Evolutionary conservation across 164 flowering plant species (phyloP).

Genomic region (Magnolia officinalis): DNA sequence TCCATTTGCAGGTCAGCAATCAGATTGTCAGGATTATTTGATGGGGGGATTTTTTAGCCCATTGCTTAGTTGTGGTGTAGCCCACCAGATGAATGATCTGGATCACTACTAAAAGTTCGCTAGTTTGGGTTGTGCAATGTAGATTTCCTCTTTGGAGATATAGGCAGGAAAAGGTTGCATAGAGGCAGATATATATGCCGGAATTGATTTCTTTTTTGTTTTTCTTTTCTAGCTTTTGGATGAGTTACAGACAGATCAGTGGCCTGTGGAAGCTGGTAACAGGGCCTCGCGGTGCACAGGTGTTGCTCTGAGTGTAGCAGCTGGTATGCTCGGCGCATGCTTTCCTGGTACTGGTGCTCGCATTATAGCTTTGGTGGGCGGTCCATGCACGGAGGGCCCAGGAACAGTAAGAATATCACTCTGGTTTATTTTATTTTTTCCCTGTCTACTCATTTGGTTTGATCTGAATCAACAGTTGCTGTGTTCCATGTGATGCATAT

Average conservation of each 20-base stretch:
- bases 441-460: background rate
- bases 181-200: background rate
- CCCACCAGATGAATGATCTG: no score
- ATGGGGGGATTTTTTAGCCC: no score
- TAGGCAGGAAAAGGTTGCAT: no score
- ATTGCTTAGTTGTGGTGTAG: no score
- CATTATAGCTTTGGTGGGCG: slow-evolving; percentile 85
- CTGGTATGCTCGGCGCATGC: slow-evolving; percentile 87
- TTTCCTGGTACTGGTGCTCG: slow-evolving; percentile 85
- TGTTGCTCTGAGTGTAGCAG: slow-evolving; percentile 87
- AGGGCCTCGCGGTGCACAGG: slow-evolving; percentile 84
- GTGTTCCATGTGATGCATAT: no score
- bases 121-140: no score
- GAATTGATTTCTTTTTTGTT: background rate
- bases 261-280: slow-evolving; percentile 77
- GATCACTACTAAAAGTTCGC: no score
- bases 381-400: slow-evolving; percentile 99
- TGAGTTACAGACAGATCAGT: slow-evolving; percentile 83
- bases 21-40: no score
- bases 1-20: no score
- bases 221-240: slow-evolving; percentile 60
- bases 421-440: background rate
- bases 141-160: no score
- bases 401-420: slow-evolving; percentile 56
- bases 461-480: no score